Evolutionary conservation across 139 green algal genomes (phyloP).

Genomic region (Nannochloris sp.): DNA sequence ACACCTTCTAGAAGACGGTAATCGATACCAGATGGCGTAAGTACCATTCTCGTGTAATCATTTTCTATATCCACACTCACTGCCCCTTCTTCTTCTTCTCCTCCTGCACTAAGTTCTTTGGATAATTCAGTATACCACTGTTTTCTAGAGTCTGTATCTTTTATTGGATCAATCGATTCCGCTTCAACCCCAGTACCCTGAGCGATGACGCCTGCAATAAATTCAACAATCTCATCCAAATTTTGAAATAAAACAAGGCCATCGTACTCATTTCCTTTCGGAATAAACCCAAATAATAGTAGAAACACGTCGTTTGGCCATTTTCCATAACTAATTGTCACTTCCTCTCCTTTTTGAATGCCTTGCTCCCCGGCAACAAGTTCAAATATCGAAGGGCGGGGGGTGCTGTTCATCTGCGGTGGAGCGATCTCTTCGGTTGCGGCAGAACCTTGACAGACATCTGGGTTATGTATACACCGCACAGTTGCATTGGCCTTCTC

Average conservation of each 20-base stretch:
- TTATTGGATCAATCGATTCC: too few relatives aligned
- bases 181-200: too few relatives aligned
- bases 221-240: neutral
- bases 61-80: neutral
- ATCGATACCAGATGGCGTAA: too few relatives aligned
- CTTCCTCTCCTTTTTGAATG: conserved; percentile 28
- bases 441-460: conserved; percentile 18
- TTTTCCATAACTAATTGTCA: conserved; percentile 57
- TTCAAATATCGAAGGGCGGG: conserved; percentile 8
- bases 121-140: too few relatives aligned
- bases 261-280: conserved; percentile 37
- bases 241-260: neutral
- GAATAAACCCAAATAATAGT: conserved; percentile 64
- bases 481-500: conserved; percentile 17
- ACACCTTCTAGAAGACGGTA: too few relatives aligned
- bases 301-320: conserved; percentile 58
- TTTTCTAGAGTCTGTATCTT: too few relatives aligned
- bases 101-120: too few relatives aligned
- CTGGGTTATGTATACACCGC: conserved; percentile 20
- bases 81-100: neutral
- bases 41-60: neutral
- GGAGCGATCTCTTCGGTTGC: conserved; percentile 13
- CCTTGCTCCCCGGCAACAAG: conserved; percentile 7
- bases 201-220: neutral
- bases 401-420: neutral